Percentiles rank a stretch among this genome's conserved stretches.
Conservation (phyloP, 495 filamentous ascomycete genomes). For the Daldinia grandis region DNA sequence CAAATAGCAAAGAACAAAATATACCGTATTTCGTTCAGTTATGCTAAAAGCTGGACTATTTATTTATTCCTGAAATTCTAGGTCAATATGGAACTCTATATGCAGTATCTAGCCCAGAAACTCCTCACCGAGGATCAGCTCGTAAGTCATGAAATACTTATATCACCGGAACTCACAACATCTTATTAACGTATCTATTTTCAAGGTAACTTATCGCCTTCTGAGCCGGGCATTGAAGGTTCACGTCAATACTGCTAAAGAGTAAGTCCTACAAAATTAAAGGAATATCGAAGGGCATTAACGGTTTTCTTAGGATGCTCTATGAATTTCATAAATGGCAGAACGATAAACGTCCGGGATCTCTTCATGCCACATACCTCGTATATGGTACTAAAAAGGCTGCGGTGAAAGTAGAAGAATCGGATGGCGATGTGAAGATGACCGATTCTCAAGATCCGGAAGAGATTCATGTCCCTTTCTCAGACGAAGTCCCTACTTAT, state of each 20-base stretch:
- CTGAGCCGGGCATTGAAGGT: constrained; percentile 81
- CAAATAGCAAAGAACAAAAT: not conserved
- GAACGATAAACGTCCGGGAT: constrained; percentile 76
- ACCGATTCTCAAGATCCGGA: constrained; percentile 59
- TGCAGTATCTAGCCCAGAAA: constrained; percentile 74
- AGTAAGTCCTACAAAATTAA: constrained; percentile 55
- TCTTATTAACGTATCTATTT: constrained; percentile 7
- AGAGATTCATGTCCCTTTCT: constrained; percentile 33
- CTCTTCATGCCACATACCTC: constrained; percentile 88
- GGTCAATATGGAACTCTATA: constrained; percentile 65
- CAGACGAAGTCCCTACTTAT: constrained; percentile 56
- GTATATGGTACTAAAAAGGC: constrained; percentile 68
- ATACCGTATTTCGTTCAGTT: not conserved
- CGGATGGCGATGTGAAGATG: constrained; percentile 78
- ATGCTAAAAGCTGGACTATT: not conserved
- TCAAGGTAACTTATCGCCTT: constrained; percentile 83
- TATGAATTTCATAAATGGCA: constrained; percentile 85
- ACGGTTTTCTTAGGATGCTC: constrained; percentile 70
- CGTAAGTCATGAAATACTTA: constrained; percentile 57
- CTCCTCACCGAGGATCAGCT: constrained; percentile 79
- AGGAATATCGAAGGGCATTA: not conserved
- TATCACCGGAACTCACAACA: not conserved
- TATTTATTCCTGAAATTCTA: not conserved
- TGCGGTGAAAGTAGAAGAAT: constrained; percentile 41
- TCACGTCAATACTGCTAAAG: constrained; percentile 83